These are phyloP conservation scores for Ogataea corticis DNA, from an alignment of 805 yeast species.

Conservation along the genomic window DNA sequence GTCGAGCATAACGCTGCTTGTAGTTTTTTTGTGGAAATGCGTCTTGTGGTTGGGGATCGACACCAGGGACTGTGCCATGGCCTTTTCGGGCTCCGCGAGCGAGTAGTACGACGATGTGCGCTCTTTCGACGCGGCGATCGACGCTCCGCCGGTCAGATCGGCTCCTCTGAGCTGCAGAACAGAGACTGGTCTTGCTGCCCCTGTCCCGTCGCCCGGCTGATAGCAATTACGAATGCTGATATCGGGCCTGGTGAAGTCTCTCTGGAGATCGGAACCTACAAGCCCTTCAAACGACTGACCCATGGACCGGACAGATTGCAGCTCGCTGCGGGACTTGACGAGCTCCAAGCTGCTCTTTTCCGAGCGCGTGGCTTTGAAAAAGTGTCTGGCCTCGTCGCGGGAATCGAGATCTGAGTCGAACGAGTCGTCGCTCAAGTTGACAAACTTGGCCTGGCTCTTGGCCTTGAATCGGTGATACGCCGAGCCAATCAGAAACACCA, in stretches of 20 bases:
- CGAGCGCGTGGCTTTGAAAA: conserved; percentile 5
- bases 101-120: conserved; percentile 11
- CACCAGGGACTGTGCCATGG: conserved; percentile 12
- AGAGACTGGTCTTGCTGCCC: neutral
- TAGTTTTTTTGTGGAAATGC: conserved; percentile 25
- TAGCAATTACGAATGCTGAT: neutral
- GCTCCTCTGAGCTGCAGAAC: conserved; percentile 5
- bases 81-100: conserved; percentile 25
- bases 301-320: conserved; percentile 1
- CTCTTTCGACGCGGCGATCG: neutral
- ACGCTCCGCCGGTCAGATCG: neutral
- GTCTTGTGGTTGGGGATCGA: conserved; percentile 16
- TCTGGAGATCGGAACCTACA: neutral
- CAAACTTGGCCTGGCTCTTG: conserved; percentile 23
- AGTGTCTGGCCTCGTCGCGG: conserved; percentile 8
- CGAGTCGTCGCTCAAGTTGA: conserved; percentile 17
- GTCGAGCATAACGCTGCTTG: conserved; percentile 28
- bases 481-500: conserved; percentile 25
- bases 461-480: conserved; percentile 25
- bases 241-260: conserved; percentile 4
- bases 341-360: conserved; percentile 2
- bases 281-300: conserved; percentile 5
- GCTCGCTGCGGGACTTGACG: conserved; percentile 1
- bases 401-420: conserved; percentile 13
- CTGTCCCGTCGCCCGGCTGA: neutral